Base-by-base conservation (phyloP, 2,329 filamentous ascomycete genomes). In the Fusarium xyrophilum region DNA sequence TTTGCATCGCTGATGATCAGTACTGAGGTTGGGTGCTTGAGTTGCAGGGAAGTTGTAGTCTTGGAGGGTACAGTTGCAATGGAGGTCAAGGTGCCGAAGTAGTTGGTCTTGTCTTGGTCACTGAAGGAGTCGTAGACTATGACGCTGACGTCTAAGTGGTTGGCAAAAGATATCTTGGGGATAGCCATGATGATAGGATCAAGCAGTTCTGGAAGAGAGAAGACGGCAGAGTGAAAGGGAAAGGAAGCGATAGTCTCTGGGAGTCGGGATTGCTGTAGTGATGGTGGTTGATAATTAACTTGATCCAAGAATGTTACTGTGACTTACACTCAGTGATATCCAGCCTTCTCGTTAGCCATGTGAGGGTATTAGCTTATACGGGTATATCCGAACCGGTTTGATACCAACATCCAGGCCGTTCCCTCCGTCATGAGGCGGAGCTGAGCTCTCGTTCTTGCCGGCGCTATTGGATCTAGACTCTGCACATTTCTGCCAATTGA, bases 111-210 rank as follows among this genome's bases (percentile, higher is more conserved):
- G 23, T 57, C 54, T 53, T 57, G 28, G 14, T 25, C 11, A 21
- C 54, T 53, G 7, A 53, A 57, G 5, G 54, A 57, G 19, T 57
- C 54, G 46, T 53, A 57, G 19, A 57, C 27, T 2, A 5, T 17
- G n/a, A 57, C 54, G 7, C 35, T 42, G 35, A 35, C 17, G 21
- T 53, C 28, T 6, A 57, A 19, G 35, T 10, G 25, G 5, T 57
- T 57, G 19, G 19, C 19, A 28, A 57, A 27, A 4, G 54, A 57
- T 35, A 47, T 32, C 3, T 3, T 7, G 15, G 44, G 44, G 2
- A 7, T 6, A 10, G 53, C 5, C 54, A 57, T 57, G 28, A 15
- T 28, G 14, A 5, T 2, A 12, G 12, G 5, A 2, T 40, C 5
- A 13, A 32, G 35, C 2, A 32, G 23, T 27, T 3, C 3, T 40